These are phyloP conservation scores for Pseudogymnoascus sp. DNA, from an alignment of 2,329 filamentous ascomycete genomes.

Conservation along the genomic window DNA sequence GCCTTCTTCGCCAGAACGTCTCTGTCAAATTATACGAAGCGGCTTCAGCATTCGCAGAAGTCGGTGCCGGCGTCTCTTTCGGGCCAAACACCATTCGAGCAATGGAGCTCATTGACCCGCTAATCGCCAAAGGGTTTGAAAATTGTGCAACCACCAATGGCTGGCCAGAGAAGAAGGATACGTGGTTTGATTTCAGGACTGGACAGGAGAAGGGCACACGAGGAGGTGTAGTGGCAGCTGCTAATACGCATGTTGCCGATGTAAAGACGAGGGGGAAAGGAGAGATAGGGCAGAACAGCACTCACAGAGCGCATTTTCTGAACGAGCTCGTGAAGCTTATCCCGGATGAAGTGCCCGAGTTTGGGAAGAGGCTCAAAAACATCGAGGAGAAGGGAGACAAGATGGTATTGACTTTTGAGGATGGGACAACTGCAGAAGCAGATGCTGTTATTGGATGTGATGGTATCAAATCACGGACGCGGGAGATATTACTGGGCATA, in stretches of 20 bases:
- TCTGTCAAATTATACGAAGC: slow-evolving; percentile 28
- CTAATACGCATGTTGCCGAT: slow-evolving; percentile 2
- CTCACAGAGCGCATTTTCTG: slow-evolving; percentile 30
- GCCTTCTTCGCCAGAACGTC: slow-evolving; percentile 27
- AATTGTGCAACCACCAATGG: slow-evolving; percentile 24
- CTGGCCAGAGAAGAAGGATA: slow-evolving; percentile 21
- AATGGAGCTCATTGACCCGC: slow-evolving; percentile 27
- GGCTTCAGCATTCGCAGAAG: slow-evolving; percentile 28
- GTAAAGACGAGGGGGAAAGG: neutral
- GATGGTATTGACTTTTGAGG: slow-evolving; percentile 35
- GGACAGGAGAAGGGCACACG: slow-evolving; percentile 12
- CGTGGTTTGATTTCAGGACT: slow-evolving; percentile 28
- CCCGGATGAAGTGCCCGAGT: slow-evolving; percentile 32
- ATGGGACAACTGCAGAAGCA: slow-evolving; percentile 39
- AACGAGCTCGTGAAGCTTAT: slow-evolving; percentile 32
- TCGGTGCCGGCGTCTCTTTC: slow-evolving; percentile 30
- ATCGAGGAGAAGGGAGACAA: slow-evolving; percentile 26
- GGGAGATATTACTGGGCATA: slow-evolving; percentile 46
- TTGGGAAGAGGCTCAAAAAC: slow-evolving; percentile 33
- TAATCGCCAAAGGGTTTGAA: slow-evolving; percentile 24
- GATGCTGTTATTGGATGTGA: slow-evolving; percentile 54
- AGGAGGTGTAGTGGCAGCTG: neutral
- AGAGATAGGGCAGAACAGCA: slow-evolving; percentile 24
- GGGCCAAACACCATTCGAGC: slow-evolving; percentile 28
- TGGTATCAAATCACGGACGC: slow-evolving; percentile 53